Evolutionary conservation across 202 grass and related monocot genomes (phyloP).

Genomic region (Panicum hallii): DNA sequence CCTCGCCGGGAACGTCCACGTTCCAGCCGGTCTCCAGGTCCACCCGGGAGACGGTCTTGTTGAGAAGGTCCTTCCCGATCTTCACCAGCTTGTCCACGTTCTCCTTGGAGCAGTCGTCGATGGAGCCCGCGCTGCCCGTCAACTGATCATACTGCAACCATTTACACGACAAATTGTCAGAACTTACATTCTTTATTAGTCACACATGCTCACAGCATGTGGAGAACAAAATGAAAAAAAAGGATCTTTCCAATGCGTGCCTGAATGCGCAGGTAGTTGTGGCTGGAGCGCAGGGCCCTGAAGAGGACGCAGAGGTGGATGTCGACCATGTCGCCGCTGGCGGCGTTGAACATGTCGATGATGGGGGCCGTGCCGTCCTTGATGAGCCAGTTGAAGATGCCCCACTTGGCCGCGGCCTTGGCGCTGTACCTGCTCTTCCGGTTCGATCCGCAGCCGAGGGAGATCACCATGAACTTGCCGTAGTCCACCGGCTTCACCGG

Average conservation of each 20-base stretch:
- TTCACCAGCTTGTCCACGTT: constrained; percentile 69
- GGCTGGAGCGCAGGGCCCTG: constrained; percentile 48
- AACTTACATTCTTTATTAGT: neutral
- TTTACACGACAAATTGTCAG: neutral
- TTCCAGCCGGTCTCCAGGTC: constrained; percentile 63
- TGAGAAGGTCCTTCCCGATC: constrained; percentile 58
- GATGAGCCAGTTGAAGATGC: constrained; percentile 72
- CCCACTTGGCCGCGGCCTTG: constrained; percentile 62
- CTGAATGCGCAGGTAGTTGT: constrained; percentile 75
- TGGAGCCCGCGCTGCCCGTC: constrained; percentile 52
- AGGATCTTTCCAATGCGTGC: neutral
- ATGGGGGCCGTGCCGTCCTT: constrained; percentile 51
- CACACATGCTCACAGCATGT: neutral
- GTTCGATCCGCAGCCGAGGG: constrained; percentile 65
- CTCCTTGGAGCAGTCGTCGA: constrained; percentile 55
- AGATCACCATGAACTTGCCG: constrained; percentile 73
- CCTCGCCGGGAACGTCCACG: constrained; percentile 44
- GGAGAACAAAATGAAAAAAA: neutral
- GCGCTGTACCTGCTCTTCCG: constrained; percentile 48
- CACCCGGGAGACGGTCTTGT: constrained; percentile 55
- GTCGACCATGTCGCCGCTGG: constrained; percentile 77
- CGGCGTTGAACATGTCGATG: constrained; percentile 68
- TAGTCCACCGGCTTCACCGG: constrained; percentile 60
- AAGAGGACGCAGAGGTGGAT: constrained; percentile 78
- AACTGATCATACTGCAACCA: constrained; percentile 57